These are phyloP conservation scores for Phragmites australis DNA, from an alignment of 176 grass and related monocot genomes.

Conservation along the genomic window DNA sequence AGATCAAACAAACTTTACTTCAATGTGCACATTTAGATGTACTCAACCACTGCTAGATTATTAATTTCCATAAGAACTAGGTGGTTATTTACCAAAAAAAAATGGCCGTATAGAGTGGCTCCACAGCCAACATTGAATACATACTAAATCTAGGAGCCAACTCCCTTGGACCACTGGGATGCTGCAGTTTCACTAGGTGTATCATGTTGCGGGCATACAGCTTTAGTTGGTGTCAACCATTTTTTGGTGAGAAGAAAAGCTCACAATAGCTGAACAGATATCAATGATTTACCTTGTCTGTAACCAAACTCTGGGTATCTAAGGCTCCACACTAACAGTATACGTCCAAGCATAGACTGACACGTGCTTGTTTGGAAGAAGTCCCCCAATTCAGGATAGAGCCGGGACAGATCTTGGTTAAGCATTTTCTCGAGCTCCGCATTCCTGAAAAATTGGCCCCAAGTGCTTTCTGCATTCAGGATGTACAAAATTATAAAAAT, in stretches of 20 bases:
- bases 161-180: not conserved
- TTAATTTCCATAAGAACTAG: not conserved
- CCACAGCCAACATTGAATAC: not conserved
- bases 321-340: slow-evolving; percentile 95
- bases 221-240: not conserved
- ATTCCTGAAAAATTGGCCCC: slow-evolving; percentile 94
- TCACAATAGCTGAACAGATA: slow-evolving; percentile 17
- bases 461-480: slow-evolving; percentile 78
- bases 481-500: slow-evolving; percentile 11
- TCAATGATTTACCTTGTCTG: slow-evolving; percentile 66
- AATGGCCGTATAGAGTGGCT: not conserved
- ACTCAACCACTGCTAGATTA: slow-evolving; percentile 21
- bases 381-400: slow-evolving; percentile 82
- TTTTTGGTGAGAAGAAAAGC: slow-evolving; percentile 22
- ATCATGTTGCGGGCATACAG: not conserved
- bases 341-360: slow-evolving; percentile 83
- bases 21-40: not conserved
- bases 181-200: not conserved
- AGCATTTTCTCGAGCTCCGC: slow-evolving; percentile 94
- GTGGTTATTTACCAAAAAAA: not conserved
- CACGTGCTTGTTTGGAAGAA: slow-evolving; percentile 80
- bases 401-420: slow-evolving; percentile 83
- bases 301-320: slow-evolving; percentile 92
- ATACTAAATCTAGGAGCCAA: not conserved
- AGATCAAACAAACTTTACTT: slow-evolving; percentile 17